A percentile compares a stretch with the other conserved stretches of the same genome.
These are phyloP conservation scores for Byssothecium circinans DNA, from an alignment of 2,329 filamentous ascomycete genomes.

Conservation along the genomic window DNA sequence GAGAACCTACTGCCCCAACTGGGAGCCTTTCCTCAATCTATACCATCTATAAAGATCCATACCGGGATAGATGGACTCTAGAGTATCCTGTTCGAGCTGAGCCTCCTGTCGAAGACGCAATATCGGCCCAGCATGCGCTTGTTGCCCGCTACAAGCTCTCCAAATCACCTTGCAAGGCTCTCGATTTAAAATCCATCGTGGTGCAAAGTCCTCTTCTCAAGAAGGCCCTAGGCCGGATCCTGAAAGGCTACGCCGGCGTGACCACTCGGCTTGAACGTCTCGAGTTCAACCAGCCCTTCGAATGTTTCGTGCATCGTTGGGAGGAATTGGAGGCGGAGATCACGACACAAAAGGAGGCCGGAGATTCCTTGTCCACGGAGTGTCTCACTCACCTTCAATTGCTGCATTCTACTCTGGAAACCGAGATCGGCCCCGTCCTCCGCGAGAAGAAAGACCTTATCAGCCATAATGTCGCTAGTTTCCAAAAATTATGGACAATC, in stretches of 20 bases:
- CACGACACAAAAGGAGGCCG: not conserved
- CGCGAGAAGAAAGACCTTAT: constrained; percentile 18
- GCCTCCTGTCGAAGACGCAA: constrained; percentile 27
- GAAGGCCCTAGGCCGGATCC: constrained; percentile 27
- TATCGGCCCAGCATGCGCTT: constrained; percentile 8
- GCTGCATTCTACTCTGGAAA: constrained; percentile 10
- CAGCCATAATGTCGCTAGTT: constrained; percentile 17
- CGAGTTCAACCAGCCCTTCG: constrained; percentile 35
- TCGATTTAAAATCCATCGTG: constrained; percentile 33
- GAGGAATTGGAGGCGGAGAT: constrained; percentile 4
- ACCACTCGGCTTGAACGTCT: constrained; percentile 33
- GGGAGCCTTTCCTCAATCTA: constrained; percentile 16
- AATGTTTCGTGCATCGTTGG: constrained; percentile 19
- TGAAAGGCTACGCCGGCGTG: constrained; percentile 34
- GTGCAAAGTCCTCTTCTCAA: constrained; percentile 40
- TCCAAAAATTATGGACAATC: constrained; percentile 19
- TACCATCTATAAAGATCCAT: constrained; percentile 41
- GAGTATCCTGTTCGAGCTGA: constrained; percentile 45
- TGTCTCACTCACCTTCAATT: constrained; percentile 8
- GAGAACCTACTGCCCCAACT: constrained; percentile 23
- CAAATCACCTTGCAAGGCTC: constrained; percentile 15
- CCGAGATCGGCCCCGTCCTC: constrained; percentile 13
- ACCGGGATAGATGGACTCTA: constrained; percentile 44
- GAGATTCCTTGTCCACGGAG: not conserved
- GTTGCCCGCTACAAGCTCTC: constrained; percentile 22